Percentiles rank a stretch among this genome's conserved stretches.
These are phyloP conservation scores for Lagenaria siceraria DNA, from an alignment of 306 rosid species.

Conservation along the genomic window DNA sequence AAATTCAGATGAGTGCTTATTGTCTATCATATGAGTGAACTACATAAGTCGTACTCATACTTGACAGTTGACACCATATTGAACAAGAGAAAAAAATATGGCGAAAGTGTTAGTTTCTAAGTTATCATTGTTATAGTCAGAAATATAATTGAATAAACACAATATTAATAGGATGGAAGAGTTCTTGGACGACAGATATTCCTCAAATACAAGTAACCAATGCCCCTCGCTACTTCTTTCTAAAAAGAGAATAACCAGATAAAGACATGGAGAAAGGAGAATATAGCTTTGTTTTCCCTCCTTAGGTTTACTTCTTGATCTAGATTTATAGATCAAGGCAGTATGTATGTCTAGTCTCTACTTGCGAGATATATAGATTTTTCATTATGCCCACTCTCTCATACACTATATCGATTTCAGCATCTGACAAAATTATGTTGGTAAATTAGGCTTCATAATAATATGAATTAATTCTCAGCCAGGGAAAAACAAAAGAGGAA, in stretches of 20 bases:
- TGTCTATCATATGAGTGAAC: neutral
- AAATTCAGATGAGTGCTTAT: neutral
- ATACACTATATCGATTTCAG: neutral
- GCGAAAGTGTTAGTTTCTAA: neutral
- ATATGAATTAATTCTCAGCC: neutral
- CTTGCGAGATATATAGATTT: neutral
- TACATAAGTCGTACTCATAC: neutral
- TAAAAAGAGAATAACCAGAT: too few relatives aligned
- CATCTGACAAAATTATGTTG: neutral
- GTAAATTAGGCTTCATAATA: neutral
- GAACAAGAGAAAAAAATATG: too few relatives aligned
- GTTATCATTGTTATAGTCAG: neutral
- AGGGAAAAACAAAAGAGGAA: neutral
- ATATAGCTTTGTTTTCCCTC: too few relatives aligned
- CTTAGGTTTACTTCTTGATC: neutral
- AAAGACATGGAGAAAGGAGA: too few relatives aligned
- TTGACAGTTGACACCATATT: neutral
- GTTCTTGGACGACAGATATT: neutral
- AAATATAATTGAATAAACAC: neutral
- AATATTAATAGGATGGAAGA: too few relatives aligned
- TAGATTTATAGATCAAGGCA: neutral
- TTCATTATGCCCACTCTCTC: neutral
- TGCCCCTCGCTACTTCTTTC: neutral
- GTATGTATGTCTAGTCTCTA: neutral
- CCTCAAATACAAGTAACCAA: too few relatives aligned